Evolutionary conservation across 345 rosid species (phyloP).

Genomic region (Chamaenerion angustifolium): DNA sequence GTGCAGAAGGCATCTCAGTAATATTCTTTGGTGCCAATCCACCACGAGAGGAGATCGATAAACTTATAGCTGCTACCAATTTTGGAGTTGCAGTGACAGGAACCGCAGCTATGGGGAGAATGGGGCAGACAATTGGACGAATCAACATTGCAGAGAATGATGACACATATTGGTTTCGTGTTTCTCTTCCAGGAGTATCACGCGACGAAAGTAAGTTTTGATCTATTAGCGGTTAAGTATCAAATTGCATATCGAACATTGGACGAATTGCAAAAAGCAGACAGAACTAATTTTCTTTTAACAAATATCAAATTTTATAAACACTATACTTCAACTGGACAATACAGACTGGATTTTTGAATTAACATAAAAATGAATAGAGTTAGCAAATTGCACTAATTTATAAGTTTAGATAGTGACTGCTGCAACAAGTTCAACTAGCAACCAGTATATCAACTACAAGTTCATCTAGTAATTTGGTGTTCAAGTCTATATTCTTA

Average conservation of each 20-base stretch:
- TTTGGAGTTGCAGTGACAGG: conserved; percentile 54
- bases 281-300: neutral
- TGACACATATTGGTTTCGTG: conserved; percentile 49
- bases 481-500: neutral
- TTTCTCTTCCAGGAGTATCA: conserved; percentile 59
- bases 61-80: conserved; percentile 19
- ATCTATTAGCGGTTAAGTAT: neutral
- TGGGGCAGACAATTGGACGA: conserved; percentile 47
- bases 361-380: neutral
- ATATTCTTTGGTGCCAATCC: conserved; percentile 39
- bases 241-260: neutral
- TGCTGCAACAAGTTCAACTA: no score
- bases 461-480: no score
- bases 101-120: conserved; percentile 44
- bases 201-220: conserved; percentile 45
- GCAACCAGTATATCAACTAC: no score
- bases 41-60: conserved; percentile 23
- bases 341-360: no score
- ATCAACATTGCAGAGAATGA: conserved; percentile 50
- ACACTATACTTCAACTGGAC: no score
- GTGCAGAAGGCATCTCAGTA: conserved; percentile 22
- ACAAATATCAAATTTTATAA: no score
- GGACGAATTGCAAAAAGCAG: neutral
- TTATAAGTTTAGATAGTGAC: no score
- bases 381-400: no score